Evolutionary conservation across 108 stramenopile genomes (phyloP), one percentile per base, ranked within the genome.

Genomic region (Skeletonema potamos): DNA sequence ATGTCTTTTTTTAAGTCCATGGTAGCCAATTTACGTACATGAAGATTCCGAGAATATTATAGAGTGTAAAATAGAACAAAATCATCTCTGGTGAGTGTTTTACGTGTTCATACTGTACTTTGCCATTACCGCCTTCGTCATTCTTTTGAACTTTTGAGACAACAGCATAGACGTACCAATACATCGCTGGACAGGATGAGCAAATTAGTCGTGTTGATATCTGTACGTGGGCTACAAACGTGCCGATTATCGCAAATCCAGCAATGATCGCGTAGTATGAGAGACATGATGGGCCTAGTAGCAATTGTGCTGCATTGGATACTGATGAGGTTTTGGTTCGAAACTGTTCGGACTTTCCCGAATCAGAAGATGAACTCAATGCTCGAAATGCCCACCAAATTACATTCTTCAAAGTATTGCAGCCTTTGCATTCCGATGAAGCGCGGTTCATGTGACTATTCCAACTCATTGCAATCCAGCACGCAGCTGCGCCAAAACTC

Each of bases 1-100:
- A n/a, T n/a, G n/a, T n/a, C n/a, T n/a, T n/a, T n/a, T n/a, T 1
- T 37, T 64, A 80, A 55, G 83, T 84, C 83, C 83, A 84, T 6
- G 83, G 83, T 20, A 95, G 77, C 75, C 85, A 92, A 82, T 90
- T 91, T 6, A 86, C 85, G 73, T 95, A 91, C 68, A 95, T 73
- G 11, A 87, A 54, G 26, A 86, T 62, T 9, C 91, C 91, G 39
- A 92, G 55, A 7, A 91, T 8, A 58, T 82, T 86, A 66, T 84
- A 95, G 2, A 88, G 54, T 30, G 68, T n/a, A 41, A 87, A 77
- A 68, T 92, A 95, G 11, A 57, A 58, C 9, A 88, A 43, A 22
- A 79, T 55, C 51, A 7, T 15, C 18, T 56, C 58, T 27, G 54
- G 36, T 12, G 36, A 9, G 10, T 37, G 11, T 37, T 10, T 10